Conservation (phyloP, 345 rosid genomes). For the Streptanthus diversifolius region DNA sequence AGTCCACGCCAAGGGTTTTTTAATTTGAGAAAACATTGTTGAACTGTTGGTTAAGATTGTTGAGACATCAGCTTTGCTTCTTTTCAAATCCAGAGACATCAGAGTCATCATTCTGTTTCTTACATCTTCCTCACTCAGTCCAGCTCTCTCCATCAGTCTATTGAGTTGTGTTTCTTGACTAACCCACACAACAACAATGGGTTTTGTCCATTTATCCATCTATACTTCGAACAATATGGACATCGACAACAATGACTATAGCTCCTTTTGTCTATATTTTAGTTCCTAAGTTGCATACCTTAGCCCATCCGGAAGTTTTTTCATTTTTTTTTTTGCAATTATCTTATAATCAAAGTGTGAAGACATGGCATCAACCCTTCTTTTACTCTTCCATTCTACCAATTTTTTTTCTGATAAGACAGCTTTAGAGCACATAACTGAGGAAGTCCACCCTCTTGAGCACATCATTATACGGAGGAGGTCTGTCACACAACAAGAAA, state of each 20-base stretch:
- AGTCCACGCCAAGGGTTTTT: constrained; percentile 66
- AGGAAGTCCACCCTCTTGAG: too few relatives aligned
- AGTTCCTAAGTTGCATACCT: too few relatives aligned
- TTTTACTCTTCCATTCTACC: too few relatives aligned
- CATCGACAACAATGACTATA: constrained; percentile 67
- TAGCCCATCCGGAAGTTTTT: too few relatives aligned
- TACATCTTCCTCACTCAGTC: constrained; percentile 64
- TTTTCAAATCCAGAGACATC: constrained; percentile 70
- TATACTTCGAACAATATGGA: constrained; percentile 75
- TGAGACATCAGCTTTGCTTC: constrained; percentile 59
- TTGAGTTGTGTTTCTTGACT: constrained; percentile 67
- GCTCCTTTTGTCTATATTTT: constrained; percentile 65
- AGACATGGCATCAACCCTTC: too few relatives aligned
- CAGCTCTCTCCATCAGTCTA: constrained; percentile 70
- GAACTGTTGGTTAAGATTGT: constrained; percentile 62
- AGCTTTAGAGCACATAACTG: too few relatives aligned
- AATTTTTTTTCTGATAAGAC: too few relatives aligned
- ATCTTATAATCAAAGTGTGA: too few relatives aligned
- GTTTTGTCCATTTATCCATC: constrained; percentile 82
- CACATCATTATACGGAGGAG: too few relatives aligned
- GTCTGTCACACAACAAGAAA: too few relatives aligned
- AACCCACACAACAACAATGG: constrained; percentile 60
- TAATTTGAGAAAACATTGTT: constrained; percentile 47
- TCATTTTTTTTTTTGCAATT: too few relatives aligned
- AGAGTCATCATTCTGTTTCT: constrained; percentile 74